Base-by-base conservation (phyloP, 1,284 basidiomycete genomes). In the Boletus mariae region DNA sequence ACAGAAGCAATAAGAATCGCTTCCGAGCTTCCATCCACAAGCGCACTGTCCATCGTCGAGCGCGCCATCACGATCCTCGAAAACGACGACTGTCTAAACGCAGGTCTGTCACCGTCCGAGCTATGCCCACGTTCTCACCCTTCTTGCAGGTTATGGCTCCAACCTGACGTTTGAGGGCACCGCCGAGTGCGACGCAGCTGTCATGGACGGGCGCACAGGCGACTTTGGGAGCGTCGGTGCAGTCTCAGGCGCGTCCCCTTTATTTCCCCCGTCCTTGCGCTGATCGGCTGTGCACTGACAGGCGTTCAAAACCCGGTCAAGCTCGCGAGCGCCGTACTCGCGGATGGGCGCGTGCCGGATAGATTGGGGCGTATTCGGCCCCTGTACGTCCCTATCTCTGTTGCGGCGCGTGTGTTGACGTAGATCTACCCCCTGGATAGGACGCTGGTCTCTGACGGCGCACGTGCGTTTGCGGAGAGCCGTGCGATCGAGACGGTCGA, bases 171-270 rank as follows among this genome's bases (percentile, higher is more conserved):
- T 83, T 7, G 72, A 78, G 20, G 87, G 88, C 9, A 72, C 69
- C 2, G 87, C 89, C 17, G 88, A 91, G 70, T 90, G 88, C 60
- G 88, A 91, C 61, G 88, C 88, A 1, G 76, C 86, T 9, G 73
- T 91, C 54, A 88, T 89, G 84, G 75, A 80, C 49, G 80, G 79
- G 1, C 52, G 47, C 10, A 70, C 70, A 3, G 69, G 72, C 41
- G 71, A 75, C 47, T 91, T 86, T 65, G 89, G 87, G 25, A 82
- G 83, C 58, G 79, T 85, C 15, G 88, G 84, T 46, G 87, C 87
- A 3, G 73, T 87, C 25, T 73, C 81, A 66, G 85, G 87, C 82
- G 61, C 35, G 69, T 65, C 23, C 25, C 26, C 9, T 3, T 13
- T 12, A 12, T 31, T 31, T 29, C 29, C 31, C 12, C 31, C 12